Evolutionary conservation across 2,329 filamentous ascomycete genomes (phyloP).

Genomic region (Clarireedia hainanense): DNA sequence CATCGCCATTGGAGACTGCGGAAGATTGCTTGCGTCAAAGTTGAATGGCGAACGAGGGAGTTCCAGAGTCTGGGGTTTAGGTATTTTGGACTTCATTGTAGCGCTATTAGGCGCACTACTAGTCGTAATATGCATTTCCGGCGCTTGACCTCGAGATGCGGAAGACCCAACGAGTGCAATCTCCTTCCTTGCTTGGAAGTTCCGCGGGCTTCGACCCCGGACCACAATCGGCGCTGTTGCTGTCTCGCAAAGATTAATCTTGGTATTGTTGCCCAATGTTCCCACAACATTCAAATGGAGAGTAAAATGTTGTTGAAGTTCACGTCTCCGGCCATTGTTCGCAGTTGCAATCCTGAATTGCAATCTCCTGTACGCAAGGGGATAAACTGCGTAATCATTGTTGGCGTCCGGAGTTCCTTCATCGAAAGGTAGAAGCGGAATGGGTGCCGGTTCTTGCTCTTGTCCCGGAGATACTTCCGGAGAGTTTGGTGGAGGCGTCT

Average conservation of each 20-base stretch:
- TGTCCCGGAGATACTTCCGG: slow-evolving; percentile 54
- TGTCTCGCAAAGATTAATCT: slow-evolving; percentile 73
- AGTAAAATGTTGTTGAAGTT: slow-evolving; percentile 93
- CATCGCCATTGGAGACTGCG: slow-evolving; percentile 23
- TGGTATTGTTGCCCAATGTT: slow-evolving; percentile 74
- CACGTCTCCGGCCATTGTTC: slow-evolving; percentile 90
- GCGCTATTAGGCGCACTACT: slow-evolving; percentile 17
- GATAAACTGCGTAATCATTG: slow-evolving; percentile 77
- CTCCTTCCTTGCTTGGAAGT: slow-evolving; percentile 92
- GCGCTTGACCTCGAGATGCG: slow-evolving; percentile 27
- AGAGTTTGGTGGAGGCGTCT: slow-evolving; percentile 78
- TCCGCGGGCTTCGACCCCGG: slow-evolving; percentile 82
- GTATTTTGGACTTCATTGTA: slow-evolving; percentile 17
- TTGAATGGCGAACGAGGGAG: slow-evolving; percentile 27
- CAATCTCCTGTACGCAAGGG: slow-evolving; percentile 86
- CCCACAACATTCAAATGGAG: slow-evolving; percentile 80
- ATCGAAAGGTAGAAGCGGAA: slow-evolving; percentile 63
- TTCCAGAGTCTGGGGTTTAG: slow-evolving; percentile 23
- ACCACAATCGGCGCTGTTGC: slow-evolving; percentile 90
- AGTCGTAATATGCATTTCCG: slow-evolving; percentile 26
- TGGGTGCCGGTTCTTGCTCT: slow-evolving; percentile 80
- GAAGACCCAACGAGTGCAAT: slow-evolving; percentile 55
- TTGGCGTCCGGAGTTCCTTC: slow-evolving; percentile 32
- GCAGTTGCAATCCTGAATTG: slow-evolving; percentile 93
- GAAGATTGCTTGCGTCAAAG: slow-evolving; percentile 27